phyloP scores from a whole-genome alignment of 495 filamentous ascomycete species.

The Podospora pseudoanserina region DNA sequence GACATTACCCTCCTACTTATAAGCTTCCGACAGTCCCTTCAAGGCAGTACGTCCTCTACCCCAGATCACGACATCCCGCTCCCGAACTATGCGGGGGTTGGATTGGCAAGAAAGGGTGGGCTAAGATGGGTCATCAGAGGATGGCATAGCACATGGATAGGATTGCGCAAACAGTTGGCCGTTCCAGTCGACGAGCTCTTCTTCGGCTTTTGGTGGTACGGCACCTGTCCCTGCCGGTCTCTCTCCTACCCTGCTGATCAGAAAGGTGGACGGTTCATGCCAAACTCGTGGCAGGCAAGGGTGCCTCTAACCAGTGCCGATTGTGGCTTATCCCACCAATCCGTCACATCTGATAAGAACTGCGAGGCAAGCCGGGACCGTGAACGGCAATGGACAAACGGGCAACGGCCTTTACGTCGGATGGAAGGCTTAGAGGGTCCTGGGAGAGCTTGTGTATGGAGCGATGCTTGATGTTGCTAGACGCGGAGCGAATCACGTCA shows the following conservation, averaged over 20 bases:
- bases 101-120: background rate
- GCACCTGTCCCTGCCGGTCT: background rate
- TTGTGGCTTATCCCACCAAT: background rate
- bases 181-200: constrained; percentile 18
- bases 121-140: background rate
- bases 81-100: constrained; percentile 14
- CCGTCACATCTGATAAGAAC: constrained; percentile 5
- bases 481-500: constrained; percentile 29
- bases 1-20: constrained; percentile 4
- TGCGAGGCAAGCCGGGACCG: background rate
- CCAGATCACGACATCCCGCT: background rate
- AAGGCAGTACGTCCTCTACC: background rate
- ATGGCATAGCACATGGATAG: constrained; percentile 23
- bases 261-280: constrained; percentile 1
- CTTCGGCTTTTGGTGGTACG: background rate
- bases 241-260: constrained; percentile 3
- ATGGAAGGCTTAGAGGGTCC: background rate
- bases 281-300: background rate
- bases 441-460: background rate
- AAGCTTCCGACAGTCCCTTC: background rate
- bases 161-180: constrained; percentile 19
- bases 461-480: constrained; percentile 25
- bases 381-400: background rate
- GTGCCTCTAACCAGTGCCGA: background rate
- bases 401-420: background rate